phyloP scores from a whole-genome alignment of 2,329 filamentous ascomycete genomes.

The Aspergillus amoenus region DNA sequence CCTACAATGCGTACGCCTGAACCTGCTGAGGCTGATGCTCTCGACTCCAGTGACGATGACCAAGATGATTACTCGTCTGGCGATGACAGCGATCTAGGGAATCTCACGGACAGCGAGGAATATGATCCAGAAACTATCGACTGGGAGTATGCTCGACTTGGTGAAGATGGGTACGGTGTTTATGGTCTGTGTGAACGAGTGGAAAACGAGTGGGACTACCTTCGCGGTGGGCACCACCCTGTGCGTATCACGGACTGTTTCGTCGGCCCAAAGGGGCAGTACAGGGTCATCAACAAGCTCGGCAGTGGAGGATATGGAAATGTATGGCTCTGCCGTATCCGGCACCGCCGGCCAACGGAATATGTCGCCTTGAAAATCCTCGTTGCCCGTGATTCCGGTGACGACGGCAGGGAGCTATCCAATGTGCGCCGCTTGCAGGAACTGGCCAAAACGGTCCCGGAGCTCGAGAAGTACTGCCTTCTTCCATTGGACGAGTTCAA shows the following conservation, averaged over 20 bases:
- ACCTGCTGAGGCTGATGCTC: too few species aligned
- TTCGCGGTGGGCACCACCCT: neutral
- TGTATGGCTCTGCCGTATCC: constrained; percentile 2
- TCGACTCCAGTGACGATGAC: too few species aligned
- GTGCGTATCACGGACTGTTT: neutral
- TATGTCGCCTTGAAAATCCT: constrained; percentile 4
- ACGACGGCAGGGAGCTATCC: neutral
- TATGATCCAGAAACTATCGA: neutral
- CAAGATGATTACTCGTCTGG: too few species aligned
- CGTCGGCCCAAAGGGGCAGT: neutral
- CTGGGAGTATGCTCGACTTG: too few species aligned
- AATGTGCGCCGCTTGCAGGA: neutral
- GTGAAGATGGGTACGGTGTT: neutral
- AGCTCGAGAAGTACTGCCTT: neutral
- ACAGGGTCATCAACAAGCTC: neutral
- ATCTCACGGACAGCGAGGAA: neutral
- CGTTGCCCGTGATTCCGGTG: neutral
- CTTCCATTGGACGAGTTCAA: neutral
- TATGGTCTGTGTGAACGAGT: neutral
- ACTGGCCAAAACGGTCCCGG: neutral
- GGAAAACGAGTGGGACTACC: neutral
- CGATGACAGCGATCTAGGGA: neutral
- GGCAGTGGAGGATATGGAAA: neutral
- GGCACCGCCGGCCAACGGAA: neutral
- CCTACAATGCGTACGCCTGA: too few species aligned